Evolutionary conservation across 2,329 filamentous ascomycete genomes (phyloP), one percentile per base, ranked within the genome.

Genomic region (Amauroascus verrucosus): DNA sequence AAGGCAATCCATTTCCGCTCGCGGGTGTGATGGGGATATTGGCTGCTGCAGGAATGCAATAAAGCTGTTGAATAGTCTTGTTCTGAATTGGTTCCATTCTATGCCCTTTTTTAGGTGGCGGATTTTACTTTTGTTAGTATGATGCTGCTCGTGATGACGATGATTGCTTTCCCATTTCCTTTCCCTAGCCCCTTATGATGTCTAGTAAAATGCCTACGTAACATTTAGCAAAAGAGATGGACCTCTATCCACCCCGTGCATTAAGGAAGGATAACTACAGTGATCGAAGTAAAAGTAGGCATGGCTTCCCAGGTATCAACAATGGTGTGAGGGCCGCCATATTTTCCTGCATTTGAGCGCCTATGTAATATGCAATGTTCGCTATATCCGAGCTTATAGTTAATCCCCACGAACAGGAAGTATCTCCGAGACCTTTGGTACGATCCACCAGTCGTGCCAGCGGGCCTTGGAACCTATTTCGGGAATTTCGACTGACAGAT

Each of bases 401-500:
- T 41, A 38, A n/a, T 6, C 22, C 22, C 32, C 14, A 2, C 56
- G 48, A 1, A 56, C 24, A 11, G 57, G 51, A 30, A 58, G 33
- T 4, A 54, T 45, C 35, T 59, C 58, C n/a, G 53, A 57, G 8
- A 73, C 60, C 54, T 70, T 67, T 9, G 72, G 72, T 13, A 74
- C 72, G 40, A 63, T 62, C 72, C 72, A 74, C 66, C 69, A 71
- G 58, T 70, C 65, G 63, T 74, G 72, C 67, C 69, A 74, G 33
- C 68, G 67, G n/a, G 59, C 59, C 53, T 70, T 70, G 1, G 64
- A 65, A 2, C 70, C 70, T 24, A 64, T 56, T 35, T 67, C 65
- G 2, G 70, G 69, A 37, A 73, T 66, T 45, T 61, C 60, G 26
- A 72, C 69, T 11, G 58, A 59, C 30, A 72, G 53, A 32, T 63